Evolutionary conservation across 108 stramenopile species (phyloP).

Genomic region (Cyclostephanos tholiformis): DNA sequence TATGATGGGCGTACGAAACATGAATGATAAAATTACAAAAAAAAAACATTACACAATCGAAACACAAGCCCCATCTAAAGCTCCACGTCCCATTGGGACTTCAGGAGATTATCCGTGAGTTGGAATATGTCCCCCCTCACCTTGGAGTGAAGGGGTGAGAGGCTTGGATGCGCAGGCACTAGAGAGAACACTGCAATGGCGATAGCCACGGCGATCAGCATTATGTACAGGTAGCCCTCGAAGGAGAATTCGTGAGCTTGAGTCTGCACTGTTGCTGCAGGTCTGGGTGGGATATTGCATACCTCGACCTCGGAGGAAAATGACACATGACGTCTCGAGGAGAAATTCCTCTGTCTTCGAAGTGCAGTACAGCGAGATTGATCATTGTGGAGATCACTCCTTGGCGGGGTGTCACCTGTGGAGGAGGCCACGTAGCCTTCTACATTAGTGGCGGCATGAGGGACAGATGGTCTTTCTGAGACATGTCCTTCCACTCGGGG

Average conservation of each 20-base stretch:
- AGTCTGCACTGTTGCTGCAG: neutral
- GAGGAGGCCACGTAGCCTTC: slow-evolving; percentile 9
- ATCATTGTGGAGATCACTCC: slow-evolving; percentile 11
- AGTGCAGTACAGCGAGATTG: neutral
- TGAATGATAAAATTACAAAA: too few species aligned
- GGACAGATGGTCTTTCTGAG: slow-evolving; percentile 1
- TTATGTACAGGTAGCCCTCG: slow-evolving; percentile 27
- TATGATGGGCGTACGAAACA: too few species aligned
- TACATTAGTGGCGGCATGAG: neutral
- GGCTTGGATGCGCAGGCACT: slow-evolving; percentile 29
- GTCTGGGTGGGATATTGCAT: neutral
- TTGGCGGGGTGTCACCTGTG: neutral
- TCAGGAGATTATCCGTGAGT: slow-evolving; percentile 19
- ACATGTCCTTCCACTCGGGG: neutral
- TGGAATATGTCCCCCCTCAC: slow-evolving; percentile 16
- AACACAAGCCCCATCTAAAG: slow-evolving; percentile 20
- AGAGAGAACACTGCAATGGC: slow-evolving; percentile 33
- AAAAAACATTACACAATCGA: too few species aligned
- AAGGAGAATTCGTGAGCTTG: neutral
- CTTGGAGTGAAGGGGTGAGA: slow-evolving; percentile 23
- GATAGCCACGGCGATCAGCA: slow-evolving; percentile 31
- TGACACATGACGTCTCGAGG: slow-evolving; percentile 24
- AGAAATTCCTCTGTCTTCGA: neutral
- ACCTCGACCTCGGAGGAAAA: slow-evolving; percentile 34
- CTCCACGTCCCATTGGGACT: slow-evolving; percentile 42